phyloP scores from a whole-genome alignment of 768 basidiomycete genomes.

The Naganishia friedmannii region DNA sequence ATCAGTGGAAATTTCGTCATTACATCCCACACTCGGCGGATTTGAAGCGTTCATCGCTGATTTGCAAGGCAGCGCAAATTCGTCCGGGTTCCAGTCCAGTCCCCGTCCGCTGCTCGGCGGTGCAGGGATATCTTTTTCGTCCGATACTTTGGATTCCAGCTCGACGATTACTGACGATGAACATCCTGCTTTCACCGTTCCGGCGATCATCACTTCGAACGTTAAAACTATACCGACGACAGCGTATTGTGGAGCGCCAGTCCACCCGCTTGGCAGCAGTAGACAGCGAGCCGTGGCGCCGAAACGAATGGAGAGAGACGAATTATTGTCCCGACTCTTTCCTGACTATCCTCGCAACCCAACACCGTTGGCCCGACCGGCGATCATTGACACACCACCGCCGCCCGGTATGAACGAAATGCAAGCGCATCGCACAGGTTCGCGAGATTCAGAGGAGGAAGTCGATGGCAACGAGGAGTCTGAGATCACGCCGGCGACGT shows the following conservation, averaged over 20 bases:
- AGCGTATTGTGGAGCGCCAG: background rate
- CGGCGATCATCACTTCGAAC: background rate
- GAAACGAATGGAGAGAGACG: background rate
- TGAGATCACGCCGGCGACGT: background rate
- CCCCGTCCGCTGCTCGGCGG: background rate
- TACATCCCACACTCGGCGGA: background rate
- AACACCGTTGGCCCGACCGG: background rate
- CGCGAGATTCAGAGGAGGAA: background rate
- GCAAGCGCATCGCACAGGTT: background rate
- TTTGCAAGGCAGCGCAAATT: background rate
- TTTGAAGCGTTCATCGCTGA: constrained; percentile 14
- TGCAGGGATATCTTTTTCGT: background rate
- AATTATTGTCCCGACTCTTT: constrained; percentile 14
- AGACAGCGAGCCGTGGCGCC: background rate
- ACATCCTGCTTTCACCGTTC: background rate
- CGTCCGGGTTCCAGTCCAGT: background rate
- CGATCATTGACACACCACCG: background rate
- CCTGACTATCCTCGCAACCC: background rate
- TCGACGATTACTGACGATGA: background rate
- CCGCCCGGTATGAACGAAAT: background rate
- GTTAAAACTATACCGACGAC: background rate
- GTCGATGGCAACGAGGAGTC: background rate
- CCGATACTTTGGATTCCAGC: background rate
- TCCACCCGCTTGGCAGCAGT: background rate
- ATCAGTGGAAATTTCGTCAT: too few species aligned